Base-by-base conservation (phyloP, 1,284 basidiomycete genomes). In the Pterulicium gracile region DNA sequence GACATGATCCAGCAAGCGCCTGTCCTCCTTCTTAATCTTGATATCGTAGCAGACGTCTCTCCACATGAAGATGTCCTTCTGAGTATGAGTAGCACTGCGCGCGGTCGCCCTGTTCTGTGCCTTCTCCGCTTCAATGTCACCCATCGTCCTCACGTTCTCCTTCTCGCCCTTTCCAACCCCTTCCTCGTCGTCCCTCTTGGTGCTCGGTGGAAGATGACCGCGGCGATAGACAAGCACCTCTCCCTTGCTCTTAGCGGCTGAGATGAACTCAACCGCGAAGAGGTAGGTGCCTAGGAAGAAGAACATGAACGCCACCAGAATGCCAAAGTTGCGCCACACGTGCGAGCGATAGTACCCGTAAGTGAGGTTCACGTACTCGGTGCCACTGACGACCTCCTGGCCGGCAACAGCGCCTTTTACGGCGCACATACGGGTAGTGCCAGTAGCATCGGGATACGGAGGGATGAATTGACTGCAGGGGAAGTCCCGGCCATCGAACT, bases 1-100 rank as follows among this genome's bases (percentile, higher is more conserved):
- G 13, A 93, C 75, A 54, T 88, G 73, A 54, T 87, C 74, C 51
- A 92, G 66, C 14, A 93, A 69, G 49, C 68, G 58, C 34, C 64
- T 55, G 23, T 61, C 58, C 0, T 57, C 60, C 1, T 54, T 59
- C 4, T 61, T 69, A 47, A 87, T 70, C 23, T 73, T 75, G 34
- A 89, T 79, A 44, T 71, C 70, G 57, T 87, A 88, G 46, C 69
- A 56, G 46, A 82, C 51, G 46, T 78, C 64, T 49, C 73, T 67
- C 76, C 77, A 82, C 10, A 78, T 75, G 58, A 82, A 82, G 17
- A 67, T 56, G 42, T 69, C 65, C 1, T 61, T 64, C 59, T 41
- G 7, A 41, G 7, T 10, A 7, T 41, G 10, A 20, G 19, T 10
- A 20, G 10, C 10, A 7, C 10, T 41, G 39, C n/a, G 10, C 10